Evolutionary conservation across 768 basidiomycete species (phyloP), one percentile per base, ranked within the genome.

Genomic region (Panellus pusillus): DNA sequence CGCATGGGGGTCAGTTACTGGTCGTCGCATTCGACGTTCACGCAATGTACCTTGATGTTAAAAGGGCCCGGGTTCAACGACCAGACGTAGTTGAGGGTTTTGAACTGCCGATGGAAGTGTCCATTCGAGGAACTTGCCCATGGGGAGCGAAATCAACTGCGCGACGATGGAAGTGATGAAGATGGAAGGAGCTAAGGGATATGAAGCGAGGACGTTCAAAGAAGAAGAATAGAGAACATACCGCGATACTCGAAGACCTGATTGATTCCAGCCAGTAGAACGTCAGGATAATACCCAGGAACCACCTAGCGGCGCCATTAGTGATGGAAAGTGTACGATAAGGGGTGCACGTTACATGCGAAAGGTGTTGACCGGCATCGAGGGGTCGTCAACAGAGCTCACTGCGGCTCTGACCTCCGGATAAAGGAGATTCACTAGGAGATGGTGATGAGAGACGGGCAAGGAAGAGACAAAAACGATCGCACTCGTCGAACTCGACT

Each of bases 11-110:
- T 37, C 14, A 40, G 39, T n/a, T 12, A 14, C 8, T 9, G 32
- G 32, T 8, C 14, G 14, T 50, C 29, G 19, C 2, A 24, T 24
- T n/a, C 3, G 7, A 8, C 13, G 19, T 12, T 39, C n/a, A 6
- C 6, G 31, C 2, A 13, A 45, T 17, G 4, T 18, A 43, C 55
- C 50, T 49, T 49, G 47, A 49, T 83, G 57, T 81, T 85, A 75
- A 94, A 94, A 6, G 88, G 90, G 1, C 92, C 92, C 0, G 84
- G 83, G 61, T 86, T 91, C 44, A 91, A 68, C 14, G 86, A 79
- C 84, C 87, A 87, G 17, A 77, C 74, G 70, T 82, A 84, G 29
- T 89, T 87, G 57, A 88, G 86, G 18, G 81, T 83, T 47, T 73
- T 80, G 78, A 88, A 80, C 50, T 72, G 79, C 18, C 72, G 71